These are phyloP conservation scores for Lipomyces yamadae DNA, from an alignment of 805 yeast genomes.

Conservation along the genomic window DNA sequence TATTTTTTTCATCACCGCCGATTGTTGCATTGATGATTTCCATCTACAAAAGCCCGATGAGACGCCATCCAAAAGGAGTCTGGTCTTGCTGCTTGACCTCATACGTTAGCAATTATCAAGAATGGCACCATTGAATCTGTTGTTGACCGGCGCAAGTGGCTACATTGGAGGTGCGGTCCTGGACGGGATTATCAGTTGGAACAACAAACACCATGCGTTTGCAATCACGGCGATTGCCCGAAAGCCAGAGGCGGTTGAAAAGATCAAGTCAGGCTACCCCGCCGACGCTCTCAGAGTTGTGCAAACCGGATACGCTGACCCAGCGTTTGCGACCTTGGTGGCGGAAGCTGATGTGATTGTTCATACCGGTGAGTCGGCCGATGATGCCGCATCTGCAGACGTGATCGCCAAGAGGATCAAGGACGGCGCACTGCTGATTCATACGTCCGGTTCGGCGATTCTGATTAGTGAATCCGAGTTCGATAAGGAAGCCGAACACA, in stretches of 20 bases:
- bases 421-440: slow-evolving; percentile 44
- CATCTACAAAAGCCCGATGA: too few species aligned
- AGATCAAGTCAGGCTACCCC: slow-evolving; percentile 29
- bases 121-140: slow-evolving; percentile 12
- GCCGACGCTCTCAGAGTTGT: slow-evolving; percentile 38
- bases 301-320: slow-evolving; percentile 38
- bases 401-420: slow-evolving; percentile 40
- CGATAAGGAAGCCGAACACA: slow-evolving; percentile 37
- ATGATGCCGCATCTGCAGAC: slow-evolving; percentile 41
- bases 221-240: slow-evolving; percentile 21
- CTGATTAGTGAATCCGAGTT: slow-evolving; percentile 35
- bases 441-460: slow-evolving; percentile 49
- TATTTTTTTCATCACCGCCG: too few species aligned
- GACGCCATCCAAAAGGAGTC: too few species aligned
- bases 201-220: slow-evolving; percentile 7
- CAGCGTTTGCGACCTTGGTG: slow-evolving; percentile 39
- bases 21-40: too few species aligned
- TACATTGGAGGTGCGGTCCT: slow-evolving; percentile 31
- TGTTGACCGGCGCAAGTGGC: slow-evolving; percentile 29
- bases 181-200: slow-evolving; percentile 15
- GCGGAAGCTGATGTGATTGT: slow-evolving; percentile 44
- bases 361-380: slow-evolving; percentile 45
- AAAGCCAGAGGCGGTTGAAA: slow-evolving; percentile 19
- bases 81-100: too few species aligned
- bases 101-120: not conserved